A percentile compares a stretch with the other conserved stretches of the same genome.
These are phyloP conservation scores for Phytopythium helicoides DNA, from an alignment of 352 stramenopile species.

Conservation along the genomic window DNA sequence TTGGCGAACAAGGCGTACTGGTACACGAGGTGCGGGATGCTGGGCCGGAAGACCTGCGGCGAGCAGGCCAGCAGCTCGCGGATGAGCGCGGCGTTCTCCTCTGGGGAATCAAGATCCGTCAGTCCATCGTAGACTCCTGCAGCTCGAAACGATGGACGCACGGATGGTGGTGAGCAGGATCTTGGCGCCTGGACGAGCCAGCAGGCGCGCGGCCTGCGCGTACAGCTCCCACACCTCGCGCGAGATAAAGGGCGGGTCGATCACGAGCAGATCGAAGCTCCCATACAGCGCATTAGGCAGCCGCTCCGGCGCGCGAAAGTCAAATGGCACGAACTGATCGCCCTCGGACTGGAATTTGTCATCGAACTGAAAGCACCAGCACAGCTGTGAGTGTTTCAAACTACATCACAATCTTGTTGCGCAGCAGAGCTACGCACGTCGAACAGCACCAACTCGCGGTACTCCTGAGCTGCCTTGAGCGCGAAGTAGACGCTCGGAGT, in stretches of 20 bases:
- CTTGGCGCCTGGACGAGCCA: conserved; percentile 61
- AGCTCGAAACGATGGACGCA: no score
- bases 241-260: conserved; percentile 96
- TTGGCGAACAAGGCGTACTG: conserved; percentile 94
- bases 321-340: conserved; percentile 80
- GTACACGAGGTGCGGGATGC: conserved; percentile 94
- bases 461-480: conserved; percentile 38
- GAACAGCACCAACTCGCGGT: conserved; percentile 75
- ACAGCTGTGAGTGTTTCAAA: conserved; percentile 1
- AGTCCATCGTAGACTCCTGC: no score
- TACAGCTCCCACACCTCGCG: conserved; percentile 92
- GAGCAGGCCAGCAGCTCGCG: conserved; percentile 76
- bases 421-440: conserved; percentile 64
- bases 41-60: conserved; percentile 76
- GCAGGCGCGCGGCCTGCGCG: conserved; percentile 50
- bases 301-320: conserved; percentile 84
- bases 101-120: conserved; percentile 17
- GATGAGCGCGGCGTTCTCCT: conserved; percentile 89
- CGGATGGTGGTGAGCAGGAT: conserved; percentile 91
- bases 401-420: conserved; percentile 1
- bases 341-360: conserved; percentile 68
- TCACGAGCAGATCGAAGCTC: conserved; percentile 91
- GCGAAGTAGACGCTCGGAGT: conserved; percentile 94
- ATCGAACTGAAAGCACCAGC: conserved; percentile 59
- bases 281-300: conserved; percentile 51